A percentile compares a stretch with the other conserved stretches of the same genome.
Conservation (phyloP, 305 asterid genomes). For the Plantago rigida region DNA sequence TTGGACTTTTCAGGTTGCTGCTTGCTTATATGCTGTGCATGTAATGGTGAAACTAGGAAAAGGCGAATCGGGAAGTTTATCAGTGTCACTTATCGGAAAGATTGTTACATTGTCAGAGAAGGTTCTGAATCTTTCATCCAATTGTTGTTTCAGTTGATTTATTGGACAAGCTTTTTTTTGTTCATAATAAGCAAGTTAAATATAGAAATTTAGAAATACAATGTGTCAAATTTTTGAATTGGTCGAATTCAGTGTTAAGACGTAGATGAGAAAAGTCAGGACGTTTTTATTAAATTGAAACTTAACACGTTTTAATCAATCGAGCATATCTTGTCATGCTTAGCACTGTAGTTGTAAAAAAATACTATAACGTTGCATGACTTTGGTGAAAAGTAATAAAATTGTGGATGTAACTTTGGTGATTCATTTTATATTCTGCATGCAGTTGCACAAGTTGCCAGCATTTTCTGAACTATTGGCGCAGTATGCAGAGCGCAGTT, state of each 20-base stretch:
- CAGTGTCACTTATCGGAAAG: slow-evolving; percentile 58
- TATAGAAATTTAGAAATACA: too few species aligned
- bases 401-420: too few species aligned
- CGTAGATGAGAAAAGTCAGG: too few species aligned
- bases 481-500: slow-evolving; percentile 63
- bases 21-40: slow-evolving; percentile 58
- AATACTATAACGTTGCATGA: too few species aligned
- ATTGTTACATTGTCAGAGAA: slow-evolving; percentile 46
- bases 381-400: too few species aligned
- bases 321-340: neutral
- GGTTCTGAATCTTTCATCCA: slow-evolving; percentile 35
- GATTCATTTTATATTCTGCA: slow-evolving; percentile 18
- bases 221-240: too few species aligned
- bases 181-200: slow-evolving; percentile 9
- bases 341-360: neutral
- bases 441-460: slow-evolving; percentile 65
- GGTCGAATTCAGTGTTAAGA: too few species aligned
- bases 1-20: slow-evolving; percentile 51
- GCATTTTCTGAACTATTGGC: slow-evolving; percentile 62
- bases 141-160: slow-evolving; percentile 16
- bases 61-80: slow-evolving; percentile 67
- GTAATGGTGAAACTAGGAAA: slow-evolving; percentile 54
- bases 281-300: neutral
- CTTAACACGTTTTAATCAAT: neutral
- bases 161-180: slow-evolving; percentile 3